Evolutionary conservation across 2,329 filamentous ascomycete genomes (phyloP).

Genomic region (Epicoccum sorghinum): DNA sequence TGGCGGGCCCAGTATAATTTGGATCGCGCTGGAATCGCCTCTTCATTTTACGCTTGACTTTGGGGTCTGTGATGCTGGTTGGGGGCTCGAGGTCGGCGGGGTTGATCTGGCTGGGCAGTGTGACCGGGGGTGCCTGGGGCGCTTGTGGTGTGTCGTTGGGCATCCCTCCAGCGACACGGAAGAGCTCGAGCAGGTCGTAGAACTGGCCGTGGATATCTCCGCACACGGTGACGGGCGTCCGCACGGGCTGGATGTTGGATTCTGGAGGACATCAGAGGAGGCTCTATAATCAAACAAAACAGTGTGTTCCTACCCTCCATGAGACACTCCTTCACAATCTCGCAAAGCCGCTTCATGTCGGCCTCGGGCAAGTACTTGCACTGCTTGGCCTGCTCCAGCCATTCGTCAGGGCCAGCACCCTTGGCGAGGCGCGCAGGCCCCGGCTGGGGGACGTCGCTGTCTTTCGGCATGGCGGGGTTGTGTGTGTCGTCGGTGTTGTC

Average conservation of each 20-base stretch:
- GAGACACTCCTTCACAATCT: conserved; percentile 97
- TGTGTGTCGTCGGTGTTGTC: not conserved
- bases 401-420: conserved; percentile 89
- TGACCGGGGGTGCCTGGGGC: conserved; percentile 71
- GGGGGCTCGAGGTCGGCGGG: conserved; percentile 93
- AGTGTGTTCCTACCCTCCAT: conserved; percentile 78
- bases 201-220: conserved; percentile 99
- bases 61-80: conserved; percentile 84
- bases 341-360: conserved; percentile 98
- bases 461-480: conserved; percentile 52
- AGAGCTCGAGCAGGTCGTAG: conserved; percentile 95
- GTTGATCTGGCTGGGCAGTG: conserved; percentile 72
- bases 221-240: conserved; percentile 94
- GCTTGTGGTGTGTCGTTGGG: conserved; percentile 71
- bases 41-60: conserved; percentile 83
- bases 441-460: conserved; percentile 78
- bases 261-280: conserved; percentile 59
- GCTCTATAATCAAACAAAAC: not conserved
- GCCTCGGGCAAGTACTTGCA: conserved; percentile 95
- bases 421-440: conserved; percentile 85
- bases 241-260: conserved; percentile 98
- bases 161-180: conserved; percentile 95
- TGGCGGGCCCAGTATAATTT: conserved; percentile 60
- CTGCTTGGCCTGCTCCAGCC: conserved; percentile 94
- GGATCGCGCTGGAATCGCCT: conserved; percentile 56